A percentile compares a stretch with the other conserved stretches of the same genome.
Evolutionary conservation across 169 alveolate genomes (phyloP).

Genomic region (Babesia sp.): DNA sequence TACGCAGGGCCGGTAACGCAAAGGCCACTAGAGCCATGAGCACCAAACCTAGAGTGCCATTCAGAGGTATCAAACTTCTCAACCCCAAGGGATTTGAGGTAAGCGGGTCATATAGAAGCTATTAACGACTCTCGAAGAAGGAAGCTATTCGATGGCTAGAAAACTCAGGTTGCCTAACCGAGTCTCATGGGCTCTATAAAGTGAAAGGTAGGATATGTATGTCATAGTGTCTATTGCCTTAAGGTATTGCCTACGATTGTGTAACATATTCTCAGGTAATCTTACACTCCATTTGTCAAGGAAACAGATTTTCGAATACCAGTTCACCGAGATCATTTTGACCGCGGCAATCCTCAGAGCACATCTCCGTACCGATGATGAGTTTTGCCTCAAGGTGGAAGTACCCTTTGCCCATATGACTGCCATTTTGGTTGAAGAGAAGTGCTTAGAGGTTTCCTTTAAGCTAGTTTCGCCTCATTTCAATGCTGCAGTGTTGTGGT

Average conservation of each 20-base stretch:
- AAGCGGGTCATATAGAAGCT: no score
- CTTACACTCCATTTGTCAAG: conserved; percentile 5
- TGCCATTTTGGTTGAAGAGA: not conserved
- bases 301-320: not conserved
- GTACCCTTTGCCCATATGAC: conserved; percentile 31
- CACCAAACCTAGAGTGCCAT: conserved; percentile 5
- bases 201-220: conserved; percentile 26
- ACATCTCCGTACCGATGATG: conserved; percentile 16
- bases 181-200: conserved; percentile 26
- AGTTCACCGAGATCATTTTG: conserved; percentile 29
- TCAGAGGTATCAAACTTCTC: conserved; percentile 17
- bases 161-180: conserved; percentile 19
- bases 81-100: conserved; percentile 46
- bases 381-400: conserved; percentile 31
- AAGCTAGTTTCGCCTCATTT: not conserved
- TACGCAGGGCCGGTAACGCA: conserved; percentile 30
- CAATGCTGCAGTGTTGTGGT: conserved; percentile 17
- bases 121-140: not conserved
- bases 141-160: conserved; percentile 12
- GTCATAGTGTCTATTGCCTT: no score
- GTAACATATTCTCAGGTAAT: not conserved
- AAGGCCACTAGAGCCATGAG: conserved; percentile 31
- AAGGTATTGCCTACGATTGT: not conserved
- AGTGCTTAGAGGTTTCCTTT: not conserved
- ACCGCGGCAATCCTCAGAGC: conserved; percentile 38